Conservation (phyloP, 257 asterid species). For the Nicotiana otophora region DNA sequence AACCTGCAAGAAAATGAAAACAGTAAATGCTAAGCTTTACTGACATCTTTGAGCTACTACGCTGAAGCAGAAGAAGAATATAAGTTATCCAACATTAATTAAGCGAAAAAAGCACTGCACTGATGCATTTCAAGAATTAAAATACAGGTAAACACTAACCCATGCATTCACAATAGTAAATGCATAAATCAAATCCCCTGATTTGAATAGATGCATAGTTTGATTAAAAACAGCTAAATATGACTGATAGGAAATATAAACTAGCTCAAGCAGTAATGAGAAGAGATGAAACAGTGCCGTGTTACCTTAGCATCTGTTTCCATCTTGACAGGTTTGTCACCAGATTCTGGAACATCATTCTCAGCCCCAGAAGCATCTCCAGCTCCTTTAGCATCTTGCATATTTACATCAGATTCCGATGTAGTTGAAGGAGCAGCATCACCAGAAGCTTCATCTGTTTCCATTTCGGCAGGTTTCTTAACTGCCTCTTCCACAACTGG, state of each 20-base stretch:
- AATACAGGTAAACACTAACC: neutral
- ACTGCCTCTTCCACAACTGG: constrained; percentile 53
- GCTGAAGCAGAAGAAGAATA: neutral
- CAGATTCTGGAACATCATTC: constrained; percentile 60
- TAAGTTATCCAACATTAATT: neutral
- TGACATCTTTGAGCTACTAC: neutral
- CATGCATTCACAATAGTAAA: neutral
- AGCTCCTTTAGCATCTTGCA: constrained; percentile 53
- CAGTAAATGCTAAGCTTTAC: neutral
- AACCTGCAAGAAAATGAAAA: constrained; percentile 14
- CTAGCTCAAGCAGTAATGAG: neutral
- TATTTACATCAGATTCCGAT: constrained; percentile 46
- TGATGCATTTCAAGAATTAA: neutral
- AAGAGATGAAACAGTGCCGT: neutral
- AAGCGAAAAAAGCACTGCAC: neutral
- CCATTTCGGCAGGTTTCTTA: constrained; percentile 69
- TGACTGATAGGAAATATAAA: neutral
- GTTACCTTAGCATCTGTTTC: constrained; percentile 86
- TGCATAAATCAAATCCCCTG: neutral
- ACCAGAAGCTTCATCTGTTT: constrained; percentile 36
- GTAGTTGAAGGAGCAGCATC: constrained; percentile 40
- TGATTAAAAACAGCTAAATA: neutral
- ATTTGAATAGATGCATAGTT: neutral
- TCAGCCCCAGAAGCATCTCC: constrained; percentile 50
- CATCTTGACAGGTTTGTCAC: constrained; percentile 68